Evolutionary conservation across 768 basidiomycete species (phyloP).

Genomic region (Coprinopsis cinerea): DNA sequence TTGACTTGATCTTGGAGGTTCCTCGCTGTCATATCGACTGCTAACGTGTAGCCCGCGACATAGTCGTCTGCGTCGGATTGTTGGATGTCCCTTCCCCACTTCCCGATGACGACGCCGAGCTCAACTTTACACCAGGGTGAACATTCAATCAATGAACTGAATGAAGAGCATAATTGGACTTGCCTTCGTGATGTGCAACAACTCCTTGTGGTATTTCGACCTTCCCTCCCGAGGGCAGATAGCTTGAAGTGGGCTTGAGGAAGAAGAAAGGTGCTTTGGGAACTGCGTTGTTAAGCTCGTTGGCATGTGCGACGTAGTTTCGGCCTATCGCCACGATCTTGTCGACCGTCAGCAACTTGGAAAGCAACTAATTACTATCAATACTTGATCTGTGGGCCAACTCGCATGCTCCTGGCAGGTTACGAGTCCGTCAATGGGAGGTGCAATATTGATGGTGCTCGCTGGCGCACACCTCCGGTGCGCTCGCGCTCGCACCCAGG

Average conservation of each 20-base stretch:
- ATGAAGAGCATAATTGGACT: neutral
- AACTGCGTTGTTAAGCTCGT: constrained; percentile 82
- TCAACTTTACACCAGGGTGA: constrained; percentile 52
- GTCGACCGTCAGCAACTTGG: no score
- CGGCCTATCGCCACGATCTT: constrained; percentile 97
- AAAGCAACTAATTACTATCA: no score
- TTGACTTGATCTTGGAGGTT: constrained; percentile 94
- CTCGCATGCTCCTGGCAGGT: no score
- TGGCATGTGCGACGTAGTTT: constrained; percentile 88
- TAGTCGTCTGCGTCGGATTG: constrained; percentile 65
- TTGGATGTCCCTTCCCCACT: constrained; percentile 76
- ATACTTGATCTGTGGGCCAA: no score
- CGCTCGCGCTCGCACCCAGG: no score
- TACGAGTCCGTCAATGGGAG: no score
- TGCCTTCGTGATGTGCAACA: constrained; percentile 88
- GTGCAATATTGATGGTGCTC: no score
- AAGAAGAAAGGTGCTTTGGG: constrained; percentile 99
- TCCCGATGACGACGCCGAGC: constrained; percentile 94
- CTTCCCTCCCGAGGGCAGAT: constrained; percentile 67
- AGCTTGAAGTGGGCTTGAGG: constrained; percentile 92
- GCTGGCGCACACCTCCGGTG: no score
- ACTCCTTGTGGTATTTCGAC: constrained; percentile 86
- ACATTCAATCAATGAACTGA: neutral
- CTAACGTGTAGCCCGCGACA: constrained; percentile 90
- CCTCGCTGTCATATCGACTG: constrained; percentile 94